Evolutionary conservation across 306 rosid species (phyloP).

Genomic region (Glycine tomentella): DNA sequence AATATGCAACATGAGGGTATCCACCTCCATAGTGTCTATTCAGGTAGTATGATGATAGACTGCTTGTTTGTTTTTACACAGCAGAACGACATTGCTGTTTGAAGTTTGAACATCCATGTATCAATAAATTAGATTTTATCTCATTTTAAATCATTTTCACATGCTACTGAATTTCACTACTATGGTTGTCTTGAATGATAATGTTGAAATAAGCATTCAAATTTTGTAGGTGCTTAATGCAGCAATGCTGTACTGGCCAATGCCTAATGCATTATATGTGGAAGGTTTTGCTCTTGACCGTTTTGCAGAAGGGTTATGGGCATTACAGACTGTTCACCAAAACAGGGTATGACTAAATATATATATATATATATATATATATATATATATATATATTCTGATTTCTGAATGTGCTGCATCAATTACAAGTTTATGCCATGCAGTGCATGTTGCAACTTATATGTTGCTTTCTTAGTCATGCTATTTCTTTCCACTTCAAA

Average conservation of each 20-base stretch:
- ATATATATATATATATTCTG: not conserved
- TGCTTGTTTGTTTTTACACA: too few relatives aligned
- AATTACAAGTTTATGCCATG: conserved; percentile 4
- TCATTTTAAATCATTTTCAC: too few relatives aligned
- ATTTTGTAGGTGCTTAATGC: conserved; percentile 85
- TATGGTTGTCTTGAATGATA: conserved; percentile 1
- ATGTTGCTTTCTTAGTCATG: conserved; percentile 16
- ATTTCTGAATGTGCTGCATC: not conserved
- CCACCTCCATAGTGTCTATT: not conserved
- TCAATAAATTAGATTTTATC: too few relatives aligned
- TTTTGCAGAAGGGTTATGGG: conserved; percentile 90
- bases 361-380: too few relatives aligned
- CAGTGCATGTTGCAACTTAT: conserved; percentile 1
- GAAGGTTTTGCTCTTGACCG: conserved; percentile 96
- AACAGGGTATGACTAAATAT: conserved; percentile 71
- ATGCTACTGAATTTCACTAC: too few relatives aligned
- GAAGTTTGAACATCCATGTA: too few relatives aligned
- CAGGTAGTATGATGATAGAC: too few relatives aligned
- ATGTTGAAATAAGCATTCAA: conserved; percentile 24
- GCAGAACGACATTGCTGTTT: too few relatives aligned
- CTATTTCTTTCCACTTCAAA: conserved; percentile 21
- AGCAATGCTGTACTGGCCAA: conserved; percentile 94
- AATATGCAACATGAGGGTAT: not conserved
- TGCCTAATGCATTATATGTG: conserved; percentile 79
- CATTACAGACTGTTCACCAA: conserved; percentile 85